These are phyloP conservation scores for Sarocladium kiliense DNA, from an alignment of 2,329 filamentous ascomycete species.

Conservation along the genomic window DNA sequence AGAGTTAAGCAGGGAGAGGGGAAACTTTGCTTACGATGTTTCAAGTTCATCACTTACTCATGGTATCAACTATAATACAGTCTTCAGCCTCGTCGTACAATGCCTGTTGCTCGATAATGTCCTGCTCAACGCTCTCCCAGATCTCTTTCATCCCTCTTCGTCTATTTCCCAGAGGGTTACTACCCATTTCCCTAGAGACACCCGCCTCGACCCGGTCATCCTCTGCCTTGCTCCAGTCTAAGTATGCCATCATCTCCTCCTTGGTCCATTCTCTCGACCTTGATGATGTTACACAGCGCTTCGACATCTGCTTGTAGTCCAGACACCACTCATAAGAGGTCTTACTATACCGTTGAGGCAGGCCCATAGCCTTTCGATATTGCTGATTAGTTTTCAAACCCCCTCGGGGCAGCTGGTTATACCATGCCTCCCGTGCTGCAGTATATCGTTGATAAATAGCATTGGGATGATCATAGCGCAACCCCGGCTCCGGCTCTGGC, in stretches of 20 bases:
- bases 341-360: constrained; percentile 15
- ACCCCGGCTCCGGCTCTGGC: too few relatives aligned
- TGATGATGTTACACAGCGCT: constrained; percentile 10
- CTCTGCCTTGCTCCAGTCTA: constrained; percentile 18
- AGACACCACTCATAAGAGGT: constrained; percentile 16
- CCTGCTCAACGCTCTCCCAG: constrained; percentile 6
- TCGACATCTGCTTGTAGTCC: constrained; percentile 14
- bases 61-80: constrained; percentile 7
- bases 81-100: constrained; percentile 8
- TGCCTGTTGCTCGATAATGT: not conserved
- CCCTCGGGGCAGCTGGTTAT: constrained; percentile 13
- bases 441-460: constrained; percentile 18
- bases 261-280: constrained; percentile 15
- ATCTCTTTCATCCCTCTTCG: constrained; percentile 8
- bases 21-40: constrained; percentile 6
- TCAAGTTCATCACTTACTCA: constrained; percentile 8
- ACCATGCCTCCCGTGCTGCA: constrained; percentile 15
- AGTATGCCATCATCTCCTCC: constrained; percentile 20
- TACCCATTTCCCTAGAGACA: constrained; percentile 9
- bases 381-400: constrained; percentile 16
- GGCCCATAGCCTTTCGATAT: constrained; percentile 17
- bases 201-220: constrained; percentile 16
- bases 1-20: constrained; percentile 7
- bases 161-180: constrained; percentile 1
- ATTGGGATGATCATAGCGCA: constrained; percentile 11